These are phyloP conservation scores for Voacanga thouarsii DNA, from an alignment of 257 asterid genomes.

Conservation along the genomic window DNA sequence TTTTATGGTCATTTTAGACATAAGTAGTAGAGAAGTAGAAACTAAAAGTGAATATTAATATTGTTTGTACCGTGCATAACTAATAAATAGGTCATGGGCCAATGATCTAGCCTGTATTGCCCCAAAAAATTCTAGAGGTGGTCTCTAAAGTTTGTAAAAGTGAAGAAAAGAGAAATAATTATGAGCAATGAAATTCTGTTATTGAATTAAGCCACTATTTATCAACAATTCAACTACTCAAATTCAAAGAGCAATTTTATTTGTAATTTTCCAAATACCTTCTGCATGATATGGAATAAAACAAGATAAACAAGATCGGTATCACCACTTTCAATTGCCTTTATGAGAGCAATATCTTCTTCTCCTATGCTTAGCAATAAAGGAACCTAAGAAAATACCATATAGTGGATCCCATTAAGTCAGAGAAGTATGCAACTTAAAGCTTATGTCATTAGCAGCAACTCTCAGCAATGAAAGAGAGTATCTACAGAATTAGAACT, in stretches of 20 bases:
- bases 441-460: not conserved
- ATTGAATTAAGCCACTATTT: not conserved
- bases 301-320: no score
- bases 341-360: slow-evolving; percentile 77
- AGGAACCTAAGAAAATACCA: slow-evolving; percentile 9
- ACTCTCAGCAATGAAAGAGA: no score
- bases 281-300: no score
- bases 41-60: slow-evolving; percentile 1
- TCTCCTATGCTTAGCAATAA: slow-evolving; percentile 96
- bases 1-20: no score
- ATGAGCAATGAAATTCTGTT: not conserved
- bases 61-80: slow-evolving; percentile 65
- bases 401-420: slow-evolving; percentile 1
- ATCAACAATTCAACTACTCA: slow-evolving; percentile 17
- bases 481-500: not conserved
- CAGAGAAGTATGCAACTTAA: not conserved
- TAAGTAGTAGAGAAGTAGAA: not conserved
- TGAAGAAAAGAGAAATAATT: slow-evolving; percentile 18
- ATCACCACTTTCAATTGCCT: slow-evolving; percentile 88
- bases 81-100: slow-evolving; percentile 84
- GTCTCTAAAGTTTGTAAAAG: slow-evolving; percentile 48
- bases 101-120: no score
- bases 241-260: no score
- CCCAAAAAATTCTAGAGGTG: slow-evolving; percentile 70
- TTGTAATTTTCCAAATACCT: no score